These are phyloP conservation scores for Angomonas deanei DNA, from an alignment of 208 protist species.

Conservation along the genomic window DNA sequence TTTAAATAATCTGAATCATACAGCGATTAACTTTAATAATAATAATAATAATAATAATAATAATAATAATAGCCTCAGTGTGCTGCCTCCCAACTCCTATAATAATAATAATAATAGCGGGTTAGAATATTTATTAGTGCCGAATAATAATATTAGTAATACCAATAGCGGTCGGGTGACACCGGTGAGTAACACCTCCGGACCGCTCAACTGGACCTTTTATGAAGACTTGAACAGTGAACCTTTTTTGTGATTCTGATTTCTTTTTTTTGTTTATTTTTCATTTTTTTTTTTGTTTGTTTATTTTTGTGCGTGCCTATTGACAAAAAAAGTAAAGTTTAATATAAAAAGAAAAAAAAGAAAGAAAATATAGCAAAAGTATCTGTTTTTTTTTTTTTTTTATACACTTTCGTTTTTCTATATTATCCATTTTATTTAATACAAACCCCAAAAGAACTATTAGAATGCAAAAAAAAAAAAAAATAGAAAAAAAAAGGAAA, in stretches of 20 bases:
- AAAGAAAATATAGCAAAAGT: conserved; percentile 6
- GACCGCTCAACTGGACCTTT: conserved; percentile 34
- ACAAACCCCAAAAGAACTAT: conserved; percentile 5
- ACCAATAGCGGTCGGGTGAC: too few species aligned
- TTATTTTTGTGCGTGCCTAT: conserved; percentile 1
- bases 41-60: too few species aligned
- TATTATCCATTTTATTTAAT: not conserved
- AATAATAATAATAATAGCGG: not conserved
- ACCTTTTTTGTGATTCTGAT: conserved; percentile 13
- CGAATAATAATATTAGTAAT: not conserved
- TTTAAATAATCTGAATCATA: not conserved
- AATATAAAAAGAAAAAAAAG: conserved; percentile 4
- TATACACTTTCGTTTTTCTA: too few species aligned
- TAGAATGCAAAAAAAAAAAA: conserved; percentile 13
- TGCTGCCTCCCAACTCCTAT: too few species aligned
- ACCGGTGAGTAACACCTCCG: not conserved
- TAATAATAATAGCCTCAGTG: too few species aligned
- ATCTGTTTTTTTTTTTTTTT: too few species aligned
- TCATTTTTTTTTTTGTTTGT: too few species aligned
- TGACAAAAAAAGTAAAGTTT: not conserved
- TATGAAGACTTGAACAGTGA: conserved; percentile 24
- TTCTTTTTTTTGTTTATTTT: too few species aligned
- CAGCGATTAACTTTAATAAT: too few species aligned
- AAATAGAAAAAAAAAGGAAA: conserved; percentile 10
- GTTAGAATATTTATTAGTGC: not conserved